These are phyloP conservation scores for Wakefieldia striispora DNA, from an alignment of 768 basidiomycete genomes.

Conservation along the genomic window DNA sequence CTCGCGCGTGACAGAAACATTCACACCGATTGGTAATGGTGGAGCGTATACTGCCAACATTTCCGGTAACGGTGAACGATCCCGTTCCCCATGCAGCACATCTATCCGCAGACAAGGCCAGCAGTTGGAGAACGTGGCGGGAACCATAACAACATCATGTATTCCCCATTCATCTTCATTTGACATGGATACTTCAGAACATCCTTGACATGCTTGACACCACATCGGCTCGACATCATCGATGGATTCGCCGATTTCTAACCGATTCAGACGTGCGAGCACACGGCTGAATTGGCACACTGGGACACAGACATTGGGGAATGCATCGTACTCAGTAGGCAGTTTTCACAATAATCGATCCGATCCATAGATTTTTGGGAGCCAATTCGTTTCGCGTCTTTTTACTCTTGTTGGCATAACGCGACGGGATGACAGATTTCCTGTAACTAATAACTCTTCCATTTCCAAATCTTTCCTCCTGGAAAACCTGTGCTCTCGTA, in stretches of 20 bases:
- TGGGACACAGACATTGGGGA: conserved; percentile 16
- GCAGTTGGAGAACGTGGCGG: conserved; percentile 8
- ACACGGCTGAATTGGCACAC: conserved; percentile 7
- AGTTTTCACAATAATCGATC: conserved; percentile 12
- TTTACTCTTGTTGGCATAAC: conserved; percentile 13
- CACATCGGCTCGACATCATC: conserved; percentile 46
- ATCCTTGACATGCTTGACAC: conserved; percentile 32
- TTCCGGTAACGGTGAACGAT: conserved; percentile 11
- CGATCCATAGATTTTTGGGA: conserved; percentile 25
- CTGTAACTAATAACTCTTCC: conserved; percentile 11
- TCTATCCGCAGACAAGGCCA: conserved; percentile 4
- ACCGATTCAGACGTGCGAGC: conserved; percentile 7
- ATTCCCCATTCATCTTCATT: conserved; percentile 27
- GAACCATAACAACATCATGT: conserved; percentile 18
- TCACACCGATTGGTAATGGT: conserved; percentile 7
- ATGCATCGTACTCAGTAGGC: conserved; percentile 15
- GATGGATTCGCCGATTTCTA: conserved; percentile 19
- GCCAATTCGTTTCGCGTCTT: conserved; percentile 14
- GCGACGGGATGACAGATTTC: conserved; percentile 9
- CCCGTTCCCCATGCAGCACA: conserved; percentile 3
- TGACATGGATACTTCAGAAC: conserved; percentile 21
- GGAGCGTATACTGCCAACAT: conserved; percentile 8
- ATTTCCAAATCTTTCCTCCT: not conserved
- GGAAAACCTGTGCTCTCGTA: not conserved
- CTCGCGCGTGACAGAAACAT: conserved; percentile 15